Evolutionary conservation across 805 yeast genomes (phyloP), one percentile per base, ranked within the genome.

Genomic region (Candida multigemmis): DNA sequence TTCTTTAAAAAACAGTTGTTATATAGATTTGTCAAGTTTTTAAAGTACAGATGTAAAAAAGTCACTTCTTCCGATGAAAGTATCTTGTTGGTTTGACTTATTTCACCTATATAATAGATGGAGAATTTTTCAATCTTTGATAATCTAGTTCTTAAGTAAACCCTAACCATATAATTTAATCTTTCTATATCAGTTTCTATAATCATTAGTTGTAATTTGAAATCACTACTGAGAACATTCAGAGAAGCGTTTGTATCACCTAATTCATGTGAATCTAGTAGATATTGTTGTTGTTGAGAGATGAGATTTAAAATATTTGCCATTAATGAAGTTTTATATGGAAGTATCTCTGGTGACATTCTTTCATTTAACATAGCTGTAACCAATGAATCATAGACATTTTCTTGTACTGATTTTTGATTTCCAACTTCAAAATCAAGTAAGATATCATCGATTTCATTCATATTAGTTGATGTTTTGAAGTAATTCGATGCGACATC

Each of bases 161-260:
- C 68, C 27, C 96, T 57, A n/a, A 87, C 62, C 19, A 89, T 52
- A 47, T 78, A 91, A 41, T 78, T 84, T 16, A 85, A 71, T 31
- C 98, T 60, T 42, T 91, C 97, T 14, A 91, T 66, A 40, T 91
- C 97, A 9, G 93, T 79, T 46, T 91, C 98, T 40, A 89, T 77
- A 14, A 93, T 71, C 59, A 91, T 72, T 24, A 87, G 60, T 32
- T 82, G 78, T 32, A 89, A 53, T 44, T 87, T 87, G 51, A 77
- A 75, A 35, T 78, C 83, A 11, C 52, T 41, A 7, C 44, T 36
- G 2, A 54, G 40, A 2, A 53, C 37, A 1, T 60, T 58, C 2
- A 48, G 33, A 7, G 44, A 50, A 27, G 56, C 63, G 31, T 75
- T 76, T 22, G 65, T 61, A 26, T 71, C 72, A 27, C 80, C 82